Evolutionary conservation across 1,284 basidiomycete species (phyloP).

Genomic region (Xerocomus minutiporus): DNA sequence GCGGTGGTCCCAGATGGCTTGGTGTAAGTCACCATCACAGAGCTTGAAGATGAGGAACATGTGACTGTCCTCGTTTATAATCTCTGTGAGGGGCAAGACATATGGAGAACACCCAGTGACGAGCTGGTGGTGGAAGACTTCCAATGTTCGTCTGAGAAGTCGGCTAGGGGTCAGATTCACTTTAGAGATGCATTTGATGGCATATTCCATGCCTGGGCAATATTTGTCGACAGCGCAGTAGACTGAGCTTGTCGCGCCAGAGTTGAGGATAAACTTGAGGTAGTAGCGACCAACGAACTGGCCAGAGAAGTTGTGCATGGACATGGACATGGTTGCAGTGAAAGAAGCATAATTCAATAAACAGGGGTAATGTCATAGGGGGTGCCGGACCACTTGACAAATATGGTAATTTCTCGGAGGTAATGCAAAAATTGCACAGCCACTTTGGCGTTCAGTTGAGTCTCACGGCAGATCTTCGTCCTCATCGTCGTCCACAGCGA

Average conservation of each 20-base stretch:
- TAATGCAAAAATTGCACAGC: neutral
- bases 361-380: neutral
- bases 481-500: slow-evolving; percentile 12
- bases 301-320: slow-evolving; percentile 43
- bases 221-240: slow-evolving; percentile 61
- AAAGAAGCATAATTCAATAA: neutral
- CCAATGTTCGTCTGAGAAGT: slow-evolving; percentile 52
- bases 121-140: slow-evolving; percentile 55
- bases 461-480: neutral
- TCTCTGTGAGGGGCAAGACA: slow-evolving; percentile 52
- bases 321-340: slow-evolving; percentile 1
- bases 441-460: neutral
- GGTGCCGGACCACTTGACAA: neutral
- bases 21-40: slow-evolving; percentile 57
- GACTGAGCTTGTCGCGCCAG: slow-evolving; percentile 79
- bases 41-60: slow-evolving; percentile 57
- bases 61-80: slow-evolving; percentile 50
- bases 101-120: slow-evolving; percentile 49
- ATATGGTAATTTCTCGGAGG: neutral
- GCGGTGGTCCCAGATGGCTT: slow-evolving; percentile 47
- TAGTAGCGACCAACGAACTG: slow-evolving; percentile 52
- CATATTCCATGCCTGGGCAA: slow-evolving; percentile 34
- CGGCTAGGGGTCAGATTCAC: slow-evolving; percentile 46
- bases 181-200: slow-evolving; percentile 71
- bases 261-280: slow-evolving; percentile 63